Conservation (phyloP, 2,329 filamentous ascomycete species). For the Epicoccum sorghinum region DNA sequence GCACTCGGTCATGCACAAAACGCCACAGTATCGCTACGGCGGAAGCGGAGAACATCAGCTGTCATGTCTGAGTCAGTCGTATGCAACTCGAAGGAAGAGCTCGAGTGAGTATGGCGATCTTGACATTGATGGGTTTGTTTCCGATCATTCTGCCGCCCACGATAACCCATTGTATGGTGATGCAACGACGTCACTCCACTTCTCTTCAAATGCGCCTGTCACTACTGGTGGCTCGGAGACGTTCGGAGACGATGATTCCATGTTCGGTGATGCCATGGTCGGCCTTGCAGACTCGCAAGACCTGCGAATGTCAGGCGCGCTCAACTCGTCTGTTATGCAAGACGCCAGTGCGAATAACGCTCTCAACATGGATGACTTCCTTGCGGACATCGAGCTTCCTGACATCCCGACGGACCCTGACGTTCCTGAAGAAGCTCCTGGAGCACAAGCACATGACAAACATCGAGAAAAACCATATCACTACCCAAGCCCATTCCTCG, state of each 20-base stretch:
- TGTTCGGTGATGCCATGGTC: constrained; percentile 39
- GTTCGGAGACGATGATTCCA: constrained; percentile 40
- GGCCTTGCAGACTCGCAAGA: constrained; percentile 41
- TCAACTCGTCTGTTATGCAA: neutral
- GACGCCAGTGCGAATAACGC: neutral
- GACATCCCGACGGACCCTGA: neutral
- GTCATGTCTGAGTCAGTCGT: constrained; percentile 25
- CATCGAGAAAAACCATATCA: neutral
- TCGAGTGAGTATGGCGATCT: constrained; percentile 43
- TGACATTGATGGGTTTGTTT: constrained; percentile 20
- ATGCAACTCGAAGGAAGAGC: neutral
- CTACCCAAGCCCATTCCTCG: neutral
- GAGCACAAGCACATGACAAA: neutral
- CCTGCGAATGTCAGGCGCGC: neutral
- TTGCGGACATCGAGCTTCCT: constrained; percentile 11
- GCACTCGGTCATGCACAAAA: constrained; percentile 34
- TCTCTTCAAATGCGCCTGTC: neutral
- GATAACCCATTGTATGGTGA: neutral
- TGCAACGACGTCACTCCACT: neutral
- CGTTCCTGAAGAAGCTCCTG: neutral
- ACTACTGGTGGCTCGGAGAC: constrained; percentile 23
- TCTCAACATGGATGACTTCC: constrained; percentile 9
- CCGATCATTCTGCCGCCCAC: neutral
- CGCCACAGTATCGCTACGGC: constrained; percentile 36
- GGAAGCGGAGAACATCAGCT: constrained; percentile 29